Evolutionary conservation across 441 rosid species (phyloP).

Genomic region (Mallotus repandus): DNA sequence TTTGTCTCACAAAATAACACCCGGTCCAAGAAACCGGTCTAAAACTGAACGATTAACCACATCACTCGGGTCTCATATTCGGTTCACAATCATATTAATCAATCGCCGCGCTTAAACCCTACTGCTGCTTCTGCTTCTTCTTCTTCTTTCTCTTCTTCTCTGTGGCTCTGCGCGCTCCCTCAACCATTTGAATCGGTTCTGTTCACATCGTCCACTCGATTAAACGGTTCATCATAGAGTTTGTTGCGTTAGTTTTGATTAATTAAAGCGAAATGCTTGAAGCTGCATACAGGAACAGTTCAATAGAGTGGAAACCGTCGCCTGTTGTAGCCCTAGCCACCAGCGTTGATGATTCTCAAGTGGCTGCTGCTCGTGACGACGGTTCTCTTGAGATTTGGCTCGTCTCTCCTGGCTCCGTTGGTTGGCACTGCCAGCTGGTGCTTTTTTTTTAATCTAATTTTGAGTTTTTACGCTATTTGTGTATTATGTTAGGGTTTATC

Average conservation of each 20-base stretch:
- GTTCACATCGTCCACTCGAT: not conserved
- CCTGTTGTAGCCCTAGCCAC: constrained; percentile 85
- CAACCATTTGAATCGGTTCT: not conserved
- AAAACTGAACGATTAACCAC: not conserved
- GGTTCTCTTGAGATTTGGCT: constrained; percentile 98
- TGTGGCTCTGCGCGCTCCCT: not conserved
- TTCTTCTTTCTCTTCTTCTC: not conserved
- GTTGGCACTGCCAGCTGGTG: constrained; percentile 98
- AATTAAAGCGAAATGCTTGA: constrained; percentile 39
- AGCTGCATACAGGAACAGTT: constrained; percentile 55
- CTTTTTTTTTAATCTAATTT: not conserved
- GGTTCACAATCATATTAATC: not conserved
- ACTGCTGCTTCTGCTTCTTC: not conserved
- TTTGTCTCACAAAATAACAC: too few species aligned
- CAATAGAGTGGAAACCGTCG: constrained; percentile 88
- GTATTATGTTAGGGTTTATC: not conserved
- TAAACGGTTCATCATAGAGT: not conserved
- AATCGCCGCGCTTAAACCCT: constrained; percentile 22
- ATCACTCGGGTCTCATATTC: not conserved
- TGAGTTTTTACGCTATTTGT: not conserved
- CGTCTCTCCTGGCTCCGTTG: constrained; percentile 81
- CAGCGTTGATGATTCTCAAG: constrained; percentile 66
- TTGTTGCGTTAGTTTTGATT: not conserved
- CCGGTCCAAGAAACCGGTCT: too few species aligned
- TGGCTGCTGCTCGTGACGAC: constrained; percentile 90